Conservation (phyloP, 352 stramenopile species). For the Globisporangium acanthophoron region DNA sequence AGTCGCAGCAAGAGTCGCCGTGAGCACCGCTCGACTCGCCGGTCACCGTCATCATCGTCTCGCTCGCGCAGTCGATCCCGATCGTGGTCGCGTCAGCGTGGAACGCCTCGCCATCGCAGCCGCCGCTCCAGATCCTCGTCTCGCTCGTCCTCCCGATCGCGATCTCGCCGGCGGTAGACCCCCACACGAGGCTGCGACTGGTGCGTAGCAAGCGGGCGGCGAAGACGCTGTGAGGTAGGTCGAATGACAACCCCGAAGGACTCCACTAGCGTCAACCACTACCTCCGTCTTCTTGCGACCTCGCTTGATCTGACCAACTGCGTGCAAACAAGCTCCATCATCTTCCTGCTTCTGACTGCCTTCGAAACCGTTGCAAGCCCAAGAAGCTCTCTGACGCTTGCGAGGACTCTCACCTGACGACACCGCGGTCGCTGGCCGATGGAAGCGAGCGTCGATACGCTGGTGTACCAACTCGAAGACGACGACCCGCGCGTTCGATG, state of each 20-base stretch:
- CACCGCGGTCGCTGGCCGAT: conserved; percentile 11
- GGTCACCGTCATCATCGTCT: conserved; percentile 18
- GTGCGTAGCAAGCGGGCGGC: too few species aligned
- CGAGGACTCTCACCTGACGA: too few species aligned
- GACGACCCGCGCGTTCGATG: conserved; percentile 47
- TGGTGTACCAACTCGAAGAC: conserved; percentile 80
- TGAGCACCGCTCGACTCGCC: conserved; percentile 13
- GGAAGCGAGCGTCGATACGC: conserved; percentile 56
- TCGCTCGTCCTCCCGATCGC: conserved; percentile 15
- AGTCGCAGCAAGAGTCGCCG: conserved; percentile 9
- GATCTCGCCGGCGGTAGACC: not conserved
- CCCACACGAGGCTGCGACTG: too few species aligned
- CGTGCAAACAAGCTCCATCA: too few species aligned
- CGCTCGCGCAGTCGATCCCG: conserved; percentile 31
- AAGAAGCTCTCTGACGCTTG: too few species aligned
- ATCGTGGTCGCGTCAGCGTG: conserved; percentile 15
- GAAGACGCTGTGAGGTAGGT: too few species aligned
- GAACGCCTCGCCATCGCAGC: conserved; percentile 1
- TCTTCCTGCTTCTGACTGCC: too few species aligned
- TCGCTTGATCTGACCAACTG: too few species aligned
- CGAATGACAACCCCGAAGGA: too few species aligned
- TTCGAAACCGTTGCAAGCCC: too few species aligned
- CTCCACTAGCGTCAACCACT: too few species aligned
- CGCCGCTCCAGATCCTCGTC: conserved; percentile 7
- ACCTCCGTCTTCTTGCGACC: too few species aligned